Evolutionary conservation across 202 grass and related monocot species (phyloP).

Genomic region (Brachypodium distachyon): DNA sequence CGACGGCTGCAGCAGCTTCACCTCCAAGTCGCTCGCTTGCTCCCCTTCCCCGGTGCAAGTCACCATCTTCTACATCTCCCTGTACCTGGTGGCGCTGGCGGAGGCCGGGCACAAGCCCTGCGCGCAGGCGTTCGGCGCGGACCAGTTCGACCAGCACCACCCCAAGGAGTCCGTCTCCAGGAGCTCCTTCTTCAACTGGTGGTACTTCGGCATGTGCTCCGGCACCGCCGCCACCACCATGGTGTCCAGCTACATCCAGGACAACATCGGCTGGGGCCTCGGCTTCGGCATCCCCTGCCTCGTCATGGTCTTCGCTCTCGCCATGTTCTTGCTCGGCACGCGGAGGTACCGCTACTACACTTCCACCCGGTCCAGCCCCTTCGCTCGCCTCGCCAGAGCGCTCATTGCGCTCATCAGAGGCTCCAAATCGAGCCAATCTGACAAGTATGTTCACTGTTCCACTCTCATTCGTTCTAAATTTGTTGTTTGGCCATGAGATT

Average conservation of each 20-base stretch:
- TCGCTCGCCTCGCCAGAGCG: slow-evolving; percentile 37
- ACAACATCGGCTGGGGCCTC: slow-evolving; percentile 75
- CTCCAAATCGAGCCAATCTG: slow-evolving; percentile 14
- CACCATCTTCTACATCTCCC: slow-evolving; percentile 45
- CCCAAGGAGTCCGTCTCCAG: slow-evolving; percentile 39
- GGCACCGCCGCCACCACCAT: slow-evolving; percentile 33
- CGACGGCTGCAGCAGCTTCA: slow-evolving; percentile 18
- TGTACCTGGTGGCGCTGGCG: slow-evolving; percentile 69
- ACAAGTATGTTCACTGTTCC: background rate
- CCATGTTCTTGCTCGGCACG: slow-evolving; percentile 55
- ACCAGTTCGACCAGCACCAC: slow-evolving; percentile 74
- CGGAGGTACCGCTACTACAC: slow-evolving; percentile 57
- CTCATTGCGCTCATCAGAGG: slow-evolving; percentile 21
- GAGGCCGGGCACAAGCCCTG: slow-evolving; percentile 81
- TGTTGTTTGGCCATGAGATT: background rate
- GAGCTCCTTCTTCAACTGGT: slow-evolving; percentile 98
- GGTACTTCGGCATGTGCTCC: slow-evolving; percentile 61
- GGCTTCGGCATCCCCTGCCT: slow-evolving; percentile 85
- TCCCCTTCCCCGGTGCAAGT: slow-evolving; percentile 13
- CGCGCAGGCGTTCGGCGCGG: slow-evolving; percentile 72
- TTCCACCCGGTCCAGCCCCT: slow-evolving; percentile 35
- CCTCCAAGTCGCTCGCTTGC: background rate
- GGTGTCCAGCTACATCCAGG: slow-evolving; percentile 63
- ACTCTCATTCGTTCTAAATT: background rate
- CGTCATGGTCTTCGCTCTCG: slow-evolving; percentile 46